These are phyloP conservation scores for Casuarina equisetifolia DNA, from an alignment of 306 rosid genomes.

Conservation along the genomic window DNA sequence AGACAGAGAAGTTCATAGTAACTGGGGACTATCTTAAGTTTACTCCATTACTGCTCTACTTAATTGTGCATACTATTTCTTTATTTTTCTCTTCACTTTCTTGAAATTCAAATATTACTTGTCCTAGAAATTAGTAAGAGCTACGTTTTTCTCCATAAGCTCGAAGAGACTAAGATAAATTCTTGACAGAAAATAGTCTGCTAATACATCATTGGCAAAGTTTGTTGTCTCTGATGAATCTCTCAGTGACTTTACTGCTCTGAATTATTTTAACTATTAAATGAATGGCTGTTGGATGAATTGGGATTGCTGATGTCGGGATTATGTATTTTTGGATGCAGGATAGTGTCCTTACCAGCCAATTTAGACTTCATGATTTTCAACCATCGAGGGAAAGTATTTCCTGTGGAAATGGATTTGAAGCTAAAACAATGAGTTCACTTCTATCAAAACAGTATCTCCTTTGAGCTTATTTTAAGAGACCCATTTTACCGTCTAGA, in stretches of 20 bases:
- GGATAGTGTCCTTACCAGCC: constrained; percentile 75
- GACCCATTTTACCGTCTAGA: constrained; percentile 6
- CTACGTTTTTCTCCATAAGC: constrained; percentile 10
- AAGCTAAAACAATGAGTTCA: constrained; percentile 50
- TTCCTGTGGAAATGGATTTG: constrained; percentile 49
- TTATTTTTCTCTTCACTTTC: neutral
- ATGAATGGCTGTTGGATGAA: neutral
- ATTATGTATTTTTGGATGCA: constrained; percentile 42
- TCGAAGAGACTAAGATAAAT: neutral
- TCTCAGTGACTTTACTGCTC: constrained; percentile 10
- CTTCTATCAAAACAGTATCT: constrained; percentile 14
- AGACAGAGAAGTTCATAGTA: neutral
- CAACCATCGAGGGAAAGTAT: constrained; percentile 78
- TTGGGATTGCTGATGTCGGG: constrained; percentile 12
- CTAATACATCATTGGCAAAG: neutral
- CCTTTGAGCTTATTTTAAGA: constrained; percentile 5
- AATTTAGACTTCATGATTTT: constrained; percentile 83
- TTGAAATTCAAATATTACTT: neutral
- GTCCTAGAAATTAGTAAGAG: neutral
- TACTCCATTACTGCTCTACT: neutral
- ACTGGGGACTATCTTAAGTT: neutral
- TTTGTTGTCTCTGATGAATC: constrained; percentile 5
- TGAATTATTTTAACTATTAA: constrained; percentile 5
- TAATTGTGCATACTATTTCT: neutral
- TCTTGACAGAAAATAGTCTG: neutral